Conservation (phyloP, 75 land plant species). For the Isoetes taiwanensis region DNA sequence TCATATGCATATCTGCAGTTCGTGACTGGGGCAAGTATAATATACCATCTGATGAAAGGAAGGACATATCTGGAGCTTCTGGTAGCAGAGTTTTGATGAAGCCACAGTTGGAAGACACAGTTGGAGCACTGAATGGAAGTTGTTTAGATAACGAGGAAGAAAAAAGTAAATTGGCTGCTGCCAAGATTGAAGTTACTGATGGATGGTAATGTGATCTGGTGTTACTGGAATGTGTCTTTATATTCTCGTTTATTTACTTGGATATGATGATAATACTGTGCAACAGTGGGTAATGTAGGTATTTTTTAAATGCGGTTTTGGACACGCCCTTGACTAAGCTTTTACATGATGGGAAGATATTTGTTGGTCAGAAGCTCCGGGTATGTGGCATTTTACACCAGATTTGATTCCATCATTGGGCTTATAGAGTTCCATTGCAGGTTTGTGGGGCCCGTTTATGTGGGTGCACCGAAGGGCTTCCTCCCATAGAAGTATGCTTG, state of each 20-base stretch:
- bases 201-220: conserved; percentile 55
- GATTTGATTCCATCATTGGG: background rate
- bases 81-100: background rate
- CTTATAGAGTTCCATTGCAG: conserved; percentile 18
- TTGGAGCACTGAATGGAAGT: conserved; percentile 6
- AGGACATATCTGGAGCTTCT: background rate
- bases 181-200: conserved; percentile 64
- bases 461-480: conserved; percentile 60
- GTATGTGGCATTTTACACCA: conserved; percentile 16
- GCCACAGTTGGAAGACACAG: background rate
- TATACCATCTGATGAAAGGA: background rate
- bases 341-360: conserved; percentile 40
- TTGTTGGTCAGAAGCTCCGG: conserved; percentile 78
- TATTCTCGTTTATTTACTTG: background rate
- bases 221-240: background rate
- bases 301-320: conserved; percentile 42
- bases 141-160: background rate
- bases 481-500: conserved; percentile 48
- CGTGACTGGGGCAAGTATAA: background rate
- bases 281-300: conserved; percentile 28
- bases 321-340: conserved; percentile 43
- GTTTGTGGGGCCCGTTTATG: conserved; percentile 58
- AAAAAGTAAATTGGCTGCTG: background rate
- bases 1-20: conserved; percentile 61
- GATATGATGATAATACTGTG: background rate